Evolutionary conservation across 805 yeast genomes (phyloP), one percentile per base, ranked within the genome.

Genomic region (Metschnikowia picachoensis): DNA sequence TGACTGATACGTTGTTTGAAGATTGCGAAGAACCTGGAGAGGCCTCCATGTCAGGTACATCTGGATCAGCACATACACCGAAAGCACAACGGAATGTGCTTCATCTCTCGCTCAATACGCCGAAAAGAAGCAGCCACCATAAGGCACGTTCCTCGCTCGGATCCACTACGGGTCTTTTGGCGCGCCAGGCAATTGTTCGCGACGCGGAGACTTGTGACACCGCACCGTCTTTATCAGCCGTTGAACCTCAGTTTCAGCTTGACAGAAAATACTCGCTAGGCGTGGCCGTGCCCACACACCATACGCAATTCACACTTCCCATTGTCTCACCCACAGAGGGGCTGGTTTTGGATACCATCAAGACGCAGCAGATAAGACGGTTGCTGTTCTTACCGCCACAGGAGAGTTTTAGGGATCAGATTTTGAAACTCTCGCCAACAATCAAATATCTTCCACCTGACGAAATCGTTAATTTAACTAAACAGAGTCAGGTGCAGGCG

Each of bases 1-100:
- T 69, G n/a, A 60, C 66, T 1, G 70, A 65, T 13, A 67, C 71
- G 3, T 48, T 67, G 34, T 67, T 66, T 13, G 68, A 64, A n/a
- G 65, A 57, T 3, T 27, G 39, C 12, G 38, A 34, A 17, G 32
- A 35, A 17, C 4, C 15, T 15, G 17, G 16, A 33, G 13, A n/a
- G n/a, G n/a, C 33, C 15, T 13, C 35, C 11, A 27, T 13, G 13
- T 38, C 41, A 20, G 25, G 25, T 28, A 39, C 14, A 6, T 34
- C 37, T 13, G 41, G 12, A 30, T 12, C 43, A 12, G 12, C 37
- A 34, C 16, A 31, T 27, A 15, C 25, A 20, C 36, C 37, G 28
- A 44, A 37, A 46, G 37, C 48, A 10, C 44, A 44, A n/a, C 47
- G 53, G 6, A 56, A 53, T 35, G 49, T 55, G 35, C 54, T 52